Evolutionary conservation across 345 rosid species (phyloP).

Genomic region (Carallia pectinifolia): DNA sequence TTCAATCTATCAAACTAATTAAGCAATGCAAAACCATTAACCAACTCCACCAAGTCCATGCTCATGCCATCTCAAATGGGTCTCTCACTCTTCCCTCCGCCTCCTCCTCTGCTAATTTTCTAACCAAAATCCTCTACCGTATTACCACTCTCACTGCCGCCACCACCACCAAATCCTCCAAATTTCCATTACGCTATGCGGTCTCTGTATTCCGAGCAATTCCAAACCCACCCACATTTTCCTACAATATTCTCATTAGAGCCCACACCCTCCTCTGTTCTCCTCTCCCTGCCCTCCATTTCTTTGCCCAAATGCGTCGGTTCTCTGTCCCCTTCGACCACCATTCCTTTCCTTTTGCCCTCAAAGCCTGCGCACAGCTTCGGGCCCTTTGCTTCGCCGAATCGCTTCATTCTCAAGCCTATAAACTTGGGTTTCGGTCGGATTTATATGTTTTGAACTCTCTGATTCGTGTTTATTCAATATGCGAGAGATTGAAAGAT

Average conservation of each 20-base stretch:
- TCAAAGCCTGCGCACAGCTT: constrained; percentile 57
- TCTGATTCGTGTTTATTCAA: constrained; percentile 38
- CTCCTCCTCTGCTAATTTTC: constrained; percentile 18
- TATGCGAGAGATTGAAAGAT: constrained; percentile 2
- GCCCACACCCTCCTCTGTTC: constrained; percentile 46
- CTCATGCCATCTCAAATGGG: constrained; percentile 34
- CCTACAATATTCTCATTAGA: constrained; percentile 55
- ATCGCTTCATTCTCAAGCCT: constrained; percentile 50
- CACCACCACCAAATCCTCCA: constrained; percentile 12
- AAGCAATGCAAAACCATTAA: constrained; percentile 28
- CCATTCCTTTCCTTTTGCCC: constrained; percentile 60
- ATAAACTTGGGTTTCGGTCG: constrained; percentile 45
- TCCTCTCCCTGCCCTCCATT: constrained; percentile 48
- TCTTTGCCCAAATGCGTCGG: constrained; percentile 56
- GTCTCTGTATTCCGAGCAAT: constrained; percentile 39
- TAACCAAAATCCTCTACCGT: constrained; percentile 42
- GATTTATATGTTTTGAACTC: constrained; percentile 59
- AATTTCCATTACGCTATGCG: constrained; percentile 34
- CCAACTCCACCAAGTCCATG: constrained; percentile 45
- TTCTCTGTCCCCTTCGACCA: constrained; percentile 54
- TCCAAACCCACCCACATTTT: constrained; percentile 52
- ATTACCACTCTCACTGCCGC: constrained; percentile 28
- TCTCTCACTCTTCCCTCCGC: constrained; percentile 15
- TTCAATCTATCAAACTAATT: not conserved
- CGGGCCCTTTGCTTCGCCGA: constrained; percentile 22